Base-by-base conservation (phyloP, 345 rosid species). In the Citropsis articulata region DNA sequence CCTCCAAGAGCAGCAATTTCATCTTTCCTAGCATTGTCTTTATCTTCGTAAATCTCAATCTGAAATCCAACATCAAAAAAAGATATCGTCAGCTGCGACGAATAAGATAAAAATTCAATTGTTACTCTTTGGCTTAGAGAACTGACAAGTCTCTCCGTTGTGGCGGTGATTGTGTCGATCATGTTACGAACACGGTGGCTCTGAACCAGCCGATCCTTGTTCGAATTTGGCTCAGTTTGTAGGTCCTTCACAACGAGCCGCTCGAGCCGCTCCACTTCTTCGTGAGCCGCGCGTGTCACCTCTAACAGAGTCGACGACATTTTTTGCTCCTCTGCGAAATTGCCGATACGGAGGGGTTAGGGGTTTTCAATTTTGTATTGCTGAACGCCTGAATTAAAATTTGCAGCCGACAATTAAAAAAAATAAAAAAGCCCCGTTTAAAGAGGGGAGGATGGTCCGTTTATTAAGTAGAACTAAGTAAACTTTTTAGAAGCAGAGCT, bases 1-100 rank as follows among this genome's bases (percentile, higher is more conserved):
- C 98, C 99, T 70, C 98, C 99, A 62, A 97, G 97, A 72, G 93
- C 98, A 1, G 93, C 95, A 77, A 93, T 94, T 88, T 97, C 99
- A 48, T 93, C 98, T 76, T 90, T 95, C 87, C 99, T 89, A 0
- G 98, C 97, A 77, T 77, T 81, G 76, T 97, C 99, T 67, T 84
- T 88, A 84, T 94, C 99, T 76, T 88, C 98, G 66, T 97, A 94
- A 65, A 91, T 83, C 79, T 97, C 97, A 83, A 92, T 78, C 99
- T 97, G 61, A 75, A 80, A 40, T 70, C 48, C 38, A 62, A 79
- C 22, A 56, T 0, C 12, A 24, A 7, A 81, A 21, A 59, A 13
- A 60, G 3, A 59, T 57, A 69, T 31, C 31, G 36, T 42, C 18
- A 53, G 7, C 21, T 18, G 22, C 7, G 19, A 16, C 57, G 7